phyloP scores from a whole-genome alignment of 2,329 filamentous ascomycete genomes.

The Trichoderma hamatum region DNA sequence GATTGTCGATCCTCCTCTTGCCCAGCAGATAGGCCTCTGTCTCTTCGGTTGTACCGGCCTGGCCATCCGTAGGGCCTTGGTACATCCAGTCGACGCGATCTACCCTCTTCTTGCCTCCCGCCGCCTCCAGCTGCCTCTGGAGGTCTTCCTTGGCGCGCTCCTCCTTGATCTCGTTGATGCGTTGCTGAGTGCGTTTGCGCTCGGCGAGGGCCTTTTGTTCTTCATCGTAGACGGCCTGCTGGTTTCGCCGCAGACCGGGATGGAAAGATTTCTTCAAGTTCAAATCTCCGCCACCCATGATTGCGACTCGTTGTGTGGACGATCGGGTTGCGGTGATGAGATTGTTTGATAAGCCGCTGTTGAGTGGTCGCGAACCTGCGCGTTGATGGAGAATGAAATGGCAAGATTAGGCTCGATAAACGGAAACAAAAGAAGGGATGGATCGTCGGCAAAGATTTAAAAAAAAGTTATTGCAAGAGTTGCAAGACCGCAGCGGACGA shows the following conservation, averaged over 20 bases:
- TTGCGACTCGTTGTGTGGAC: constrained; percentile 41
- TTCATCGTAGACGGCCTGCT: constrained; percentile 85
- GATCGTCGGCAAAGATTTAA: background rate
- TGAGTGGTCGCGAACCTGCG: background rate
- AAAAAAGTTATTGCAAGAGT: background rate
- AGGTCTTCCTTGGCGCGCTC: constrained; percentile 92
- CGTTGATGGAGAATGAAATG: background rate
- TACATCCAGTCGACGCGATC: constrained; percentile 99
- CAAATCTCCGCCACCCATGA: constrained; percentile 91
- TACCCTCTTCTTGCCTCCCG: constrained; percentile 77
- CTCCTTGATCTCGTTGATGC: constrained; percentile 90
- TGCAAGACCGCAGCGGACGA: background rate
- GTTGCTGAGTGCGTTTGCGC: constrained; percentile 88
- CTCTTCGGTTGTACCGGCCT: constrained; percentile 79
- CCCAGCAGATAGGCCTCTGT: constrained; percentile 92
- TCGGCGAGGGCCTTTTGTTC: constrained; percentile 92
- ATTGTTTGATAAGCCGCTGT: background rate
- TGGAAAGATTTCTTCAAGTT: constrained; percentile 97
- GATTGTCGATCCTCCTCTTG: constrained; percentile 85
- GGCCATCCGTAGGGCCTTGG: constrained; percentile 77
- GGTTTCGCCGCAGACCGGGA: constrained; percentile 86
- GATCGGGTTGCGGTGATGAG: background rate
- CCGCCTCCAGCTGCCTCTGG: constrained; percentile 83
- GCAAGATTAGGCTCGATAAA: background rate
- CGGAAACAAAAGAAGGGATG: background rate